Conservation (phyloP, 148 eudicot genomes). For the Mesembryanthemum crystallinum region DNA sequence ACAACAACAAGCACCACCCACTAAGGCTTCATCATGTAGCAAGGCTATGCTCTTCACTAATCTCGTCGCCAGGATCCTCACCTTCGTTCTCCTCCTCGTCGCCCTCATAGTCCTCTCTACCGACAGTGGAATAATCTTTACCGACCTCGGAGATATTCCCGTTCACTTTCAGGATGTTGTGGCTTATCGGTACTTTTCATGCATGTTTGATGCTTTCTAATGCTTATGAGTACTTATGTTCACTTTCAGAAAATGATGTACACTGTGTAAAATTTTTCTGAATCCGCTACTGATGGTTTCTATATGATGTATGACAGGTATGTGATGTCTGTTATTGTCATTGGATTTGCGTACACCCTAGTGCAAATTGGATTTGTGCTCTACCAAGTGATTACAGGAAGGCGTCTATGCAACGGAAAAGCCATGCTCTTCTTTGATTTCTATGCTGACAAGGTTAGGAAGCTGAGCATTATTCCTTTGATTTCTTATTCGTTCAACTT, state of each 20-base stretch:
- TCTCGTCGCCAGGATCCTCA: constrained; percentile 4
- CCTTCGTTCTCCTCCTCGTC: not conserved
- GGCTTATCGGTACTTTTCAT: constrained; percentile 13
- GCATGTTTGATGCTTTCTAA: too few relatives aligned
- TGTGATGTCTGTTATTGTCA: constrained; percentile 9
- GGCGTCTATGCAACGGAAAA: constrained; percentile 12
- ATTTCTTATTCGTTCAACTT: not conserved
- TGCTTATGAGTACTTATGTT: too few relatives aligned
- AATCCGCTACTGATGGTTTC: not conserved
- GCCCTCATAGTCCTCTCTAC: constrained; percentile 14
- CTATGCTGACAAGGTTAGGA: constrained; percentile 32
- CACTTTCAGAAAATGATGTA: too few relatives aligned
- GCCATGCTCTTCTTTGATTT: constrained; percentile 23
- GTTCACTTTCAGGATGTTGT: not conserved
- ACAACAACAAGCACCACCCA: not conserved
- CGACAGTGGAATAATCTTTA: not conserved
- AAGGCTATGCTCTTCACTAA: constrained; percentile 4
- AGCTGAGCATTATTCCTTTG: not conserved
- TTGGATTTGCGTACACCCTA: constrained; percentile 29
- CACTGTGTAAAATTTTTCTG: not conserved
- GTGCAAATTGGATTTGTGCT: constrained; percentile 23
- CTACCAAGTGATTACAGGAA: constrained; percentile 18
- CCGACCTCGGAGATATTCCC: not conserved
- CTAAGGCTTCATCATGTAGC: not conserved
- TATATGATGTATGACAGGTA: constrained; percentile 17